phyloP scores from a whole-genome alignment of 2,329 filamentous ascomycete species.

The Bisporella sp. region DNA sequence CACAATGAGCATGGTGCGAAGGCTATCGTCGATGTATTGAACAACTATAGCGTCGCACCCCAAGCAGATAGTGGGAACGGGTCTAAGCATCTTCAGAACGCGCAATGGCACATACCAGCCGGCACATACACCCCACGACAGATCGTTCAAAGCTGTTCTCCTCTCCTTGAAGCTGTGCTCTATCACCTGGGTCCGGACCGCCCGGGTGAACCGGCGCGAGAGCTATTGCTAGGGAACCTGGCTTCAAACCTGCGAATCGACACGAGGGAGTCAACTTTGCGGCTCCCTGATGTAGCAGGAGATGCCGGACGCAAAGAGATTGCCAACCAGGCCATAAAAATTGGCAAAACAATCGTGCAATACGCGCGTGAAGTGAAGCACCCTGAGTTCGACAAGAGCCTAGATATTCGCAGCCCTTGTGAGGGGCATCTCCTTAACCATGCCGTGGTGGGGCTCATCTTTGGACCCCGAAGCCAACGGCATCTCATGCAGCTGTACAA shows the following conservation, averaged over 20 bases:
- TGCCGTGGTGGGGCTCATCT: neutral
- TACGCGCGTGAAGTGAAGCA: neutral
- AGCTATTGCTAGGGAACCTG: neutral
- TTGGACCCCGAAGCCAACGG: neutral
- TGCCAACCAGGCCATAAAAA: neutral
- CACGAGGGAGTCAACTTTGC: neutral
- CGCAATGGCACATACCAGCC: neutral
- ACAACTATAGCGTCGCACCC: too few relatives aligned
- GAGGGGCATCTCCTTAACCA: neutral
- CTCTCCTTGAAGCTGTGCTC: neutral
- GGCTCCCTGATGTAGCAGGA: neutral
- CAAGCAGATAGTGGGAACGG: too few relatives aligned
- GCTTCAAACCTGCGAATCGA: neutral
- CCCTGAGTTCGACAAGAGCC: neutral
- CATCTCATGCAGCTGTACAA: conserved; percentile 18
- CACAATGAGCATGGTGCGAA: too few relatives aligned
- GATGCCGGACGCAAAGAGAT: neutral
- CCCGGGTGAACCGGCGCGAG: neutral
- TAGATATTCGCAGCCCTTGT: neutral
- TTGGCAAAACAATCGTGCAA: conserved; percentile 1
- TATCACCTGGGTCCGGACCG: neutral
- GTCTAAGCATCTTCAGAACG: too few relatives aligned
- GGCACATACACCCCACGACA: neutral
- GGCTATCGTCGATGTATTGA: too few relatives aligned
- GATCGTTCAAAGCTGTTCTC: neutral